Conservation (phyloP, 2,329 filamentous ascomycete species). For the Phyllosticta citrichinensis region DNA sequence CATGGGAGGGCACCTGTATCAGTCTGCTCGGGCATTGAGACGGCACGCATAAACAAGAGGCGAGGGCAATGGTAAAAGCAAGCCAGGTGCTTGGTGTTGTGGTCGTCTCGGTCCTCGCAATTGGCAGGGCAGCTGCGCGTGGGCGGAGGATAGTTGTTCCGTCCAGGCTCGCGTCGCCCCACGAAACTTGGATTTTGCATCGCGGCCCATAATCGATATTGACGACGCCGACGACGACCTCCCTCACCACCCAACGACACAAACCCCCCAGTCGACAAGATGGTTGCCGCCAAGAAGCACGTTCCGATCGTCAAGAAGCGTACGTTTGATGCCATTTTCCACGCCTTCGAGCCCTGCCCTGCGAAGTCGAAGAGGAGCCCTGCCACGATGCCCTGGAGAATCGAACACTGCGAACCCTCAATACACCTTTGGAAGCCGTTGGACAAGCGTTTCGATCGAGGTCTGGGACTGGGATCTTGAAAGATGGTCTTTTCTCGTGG, state of each 20-base stretch:
- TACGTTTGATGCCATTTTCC: conserved; percentile 46
- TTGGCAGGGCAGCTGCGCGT: no score
- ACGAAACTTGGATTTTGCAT: not conserved
- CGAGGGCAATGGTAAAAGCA: no score
- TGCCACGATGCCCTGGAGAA: not conserved
- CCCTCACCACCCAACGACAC: not conserved
- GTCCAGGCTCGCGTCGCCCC: no score
- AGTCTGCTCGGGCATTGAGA: no score
- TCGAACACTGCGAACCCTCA: not conserved
- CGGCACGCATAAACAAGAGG: no score
- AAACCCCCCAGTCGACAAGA: conserved; percentile 41
- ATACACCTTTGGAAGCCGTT: not conserved
- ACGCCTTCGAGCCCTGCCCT: not conserved
- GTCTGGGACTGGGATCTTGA: not conserved
- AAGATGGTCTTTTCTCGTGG: not conserved
- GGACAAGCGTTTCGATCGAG: not conserved
- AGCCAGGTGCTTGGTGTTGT: no score
- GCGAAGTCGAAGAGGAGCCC: not conserved
- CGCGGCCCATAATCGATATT: not conserved
- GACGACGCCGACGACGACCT: not conserved
- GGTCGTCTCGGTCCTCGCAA: no score
- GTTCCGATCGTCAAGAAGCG: conserved; percentile 99
- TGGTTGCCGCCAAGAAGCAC: conserved; percentile 99
- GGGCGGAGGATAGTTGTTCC: not conserved
- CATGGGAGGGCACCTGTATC: no score